phyloP scores from a whole-genome alignment of 345 rosid species.

The Eucalyptus dawsonii region DNA sequence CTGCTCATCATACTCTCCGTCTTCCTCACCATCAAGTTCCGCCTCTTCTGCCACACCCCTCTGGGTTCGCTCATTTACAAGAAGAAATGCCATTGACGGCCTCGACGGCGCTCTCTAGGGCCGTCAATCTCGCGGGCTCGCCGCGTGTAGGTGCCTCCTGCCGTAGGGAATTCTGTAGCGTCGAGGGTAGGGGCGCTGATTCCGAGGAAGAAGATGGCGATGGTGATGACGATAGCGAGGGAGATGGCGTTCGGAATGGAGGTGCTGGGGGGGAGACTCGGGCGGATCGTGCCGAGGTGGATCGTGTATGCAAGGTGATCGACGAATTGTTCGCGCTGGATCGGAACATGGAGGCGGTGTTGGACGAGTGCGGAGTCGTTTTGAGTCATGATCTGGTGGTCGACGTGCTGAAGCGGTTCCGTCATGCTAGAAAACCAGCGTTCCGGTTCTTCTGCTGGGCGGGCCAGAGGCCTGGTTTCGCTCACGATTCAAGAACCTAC shows the following conservation, averaged over 20 bases:
- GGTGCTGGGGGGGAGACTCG: background rate
- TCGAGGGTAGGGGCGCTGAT: background rate
- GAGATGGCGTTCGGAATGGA: background rate
- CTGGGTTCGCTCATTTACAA: slow-evolving; percentile 40
- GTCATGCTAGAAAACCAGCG: slow-evolving; percentile 81
- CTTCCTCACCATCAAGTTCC: slow-evolving; percentile 44
- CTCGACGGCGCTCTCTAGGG: background rate
- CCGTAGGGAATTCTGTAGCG: slow-evolving; percentile 18
- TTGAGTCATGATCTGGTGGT: slow-evolving; percentile 49
- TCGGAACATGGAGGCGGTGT: slow-evolving; percentile 87
- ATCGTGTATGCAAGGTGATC: slow-evolving; percentile 76
- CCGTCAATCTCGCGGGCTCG: background rate
- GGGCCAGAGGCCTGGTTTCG: slow-evolving; percentile 36
- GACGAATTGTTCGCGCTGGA: slow-evolving; percentile 74
- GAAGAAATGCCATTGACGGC: slow-evolving; percentile 22
- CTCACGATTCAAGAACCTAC: slow-evolving; percentile 69
- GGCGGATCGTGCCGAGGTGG: slow-evolving; percentile 40
- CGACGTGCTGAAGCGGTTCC: slow-evolving; percentile 47
- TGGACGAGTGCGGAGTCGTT: slow-evolving; percentile 50
- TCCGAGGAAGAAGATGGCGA: slow-evolving; percentile 5
- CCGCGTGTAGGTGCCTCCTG: background rate
- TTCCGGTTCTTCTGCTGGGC: slow-evolving; percentile 89
- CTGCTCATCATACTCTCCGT: slow-evolving; percentile 35
- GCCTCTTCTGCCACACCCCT: slow-evolving; percentile 56
- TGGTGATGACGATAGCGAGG: slow-evolving; percentile 4